These are phyloP conservation scores for Brettanomyces sp. DNA, from an alignment of 805 yeast species.

Conservation along the genomic window DNA sequence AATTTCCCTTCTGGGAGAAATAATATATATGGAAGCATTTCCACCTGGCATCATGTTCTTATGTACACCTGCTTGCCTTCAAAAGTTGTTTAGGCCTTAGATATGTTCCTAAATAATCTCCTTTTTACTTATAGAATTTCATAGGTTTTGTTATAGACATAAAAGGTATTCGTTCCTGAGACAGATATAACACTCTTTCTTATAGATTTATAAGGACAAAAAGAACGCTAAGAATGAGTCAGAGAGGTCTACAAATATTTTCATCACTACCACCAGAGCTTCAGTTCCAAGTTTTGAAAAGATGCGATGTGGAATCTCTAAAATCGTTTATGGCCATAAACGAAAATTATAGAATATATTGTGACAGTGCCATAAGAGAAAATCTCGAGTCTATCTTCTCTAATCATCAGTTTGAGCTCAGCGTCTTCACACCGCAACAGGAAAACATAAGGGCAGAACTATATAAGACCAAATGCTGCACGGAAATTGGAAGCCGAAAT, in stretches of 20 bases:
- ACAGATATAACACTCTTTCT: too few relatives aligned
- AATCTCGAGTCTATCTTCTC: constrained; percentile 1
- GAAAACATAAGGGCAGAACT: constrained; percentile 12
- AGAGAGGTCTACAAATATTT: background rate
- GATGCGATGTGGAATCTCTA: constrained; percentile 8
- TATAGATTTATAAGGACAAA: too few relatives aligned
- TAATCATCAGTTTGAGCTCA: constrained; percentile 9
- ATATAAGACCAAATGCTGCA: constrained; percentile 16
- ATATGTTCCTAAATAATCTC: too few relatives aligned
- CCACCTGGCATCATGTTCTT: background rate
- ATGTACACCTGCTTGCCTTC: too few relatives aligned
- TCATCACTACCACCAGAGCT: constrained; percentile 14
- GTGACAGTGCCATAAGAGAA: constrained; percentile 5
- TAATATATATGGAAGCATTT: background rate
- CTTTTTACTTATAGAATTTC: too few relatives aligned
- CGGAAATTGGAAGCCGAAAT: constrained; percentile 1
- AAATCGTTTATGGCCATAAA: constrained; percentile 5
- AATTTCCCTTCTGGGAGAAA: background rate
- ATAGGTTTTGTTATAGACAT: too few relatives aligned
- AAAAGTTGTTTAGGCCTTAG: too few relatives aligned
- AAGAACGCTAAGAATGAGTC: too few relatives aligned
- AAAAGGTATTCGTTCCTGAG: too few relatives aligned
- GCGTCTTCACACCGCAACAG: constrained; percentile 21
- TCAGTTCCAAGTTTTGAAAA: constrained; percentile 11
- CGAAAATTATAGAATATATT: constrained; percentile 3